Base-by-base conservation (phyloP, 805 yeast species). In the Wickerhamomyces ciferrii region DNA sequence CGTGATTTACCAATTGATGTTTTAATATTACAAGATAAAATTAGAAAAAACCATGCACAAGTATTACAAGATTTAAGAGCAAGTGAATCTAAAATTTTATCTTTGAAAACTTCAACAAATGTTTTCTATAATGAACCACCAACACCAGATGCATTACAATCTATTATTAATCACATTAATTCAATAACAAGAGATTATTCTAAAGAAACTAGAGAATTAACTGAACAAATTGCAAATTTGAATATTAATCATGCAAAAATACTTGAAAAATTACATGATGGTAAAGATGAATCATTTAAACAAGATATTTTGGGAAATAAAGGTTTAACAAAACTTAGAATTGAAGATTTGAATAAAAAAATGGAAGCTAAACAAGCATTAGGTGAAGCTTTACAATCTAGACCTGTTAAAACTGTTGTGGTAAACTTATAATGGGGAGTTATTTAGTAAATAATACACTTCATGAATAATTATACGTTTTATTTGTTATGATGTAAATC, bases 1-100 rank as follows among this genome's bases (percentile, higher is more conserved):
- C 44, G 59, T 20, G 57, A 49, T 8, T 41, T 59, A 17, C 48
- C 60, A 21, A 51, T 52, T 39, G 61, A 58, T 7, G 20, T 49
- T 1, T 39, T 43, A 9, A 3, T 50, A 19, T 15, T 56, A 17
- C 60, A 52, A 43, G 47, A 45, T 8, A 47, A 48, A 18, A 43
- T 58, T 3, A 54, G 62, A 47, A 43, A 47, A 13, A 43, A 50
- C 0, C 44, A 35, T 39, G 17, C 36, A 8, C 39, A 41, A 19
- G 51, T 51, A 11, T 19, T 43, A 2, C 19, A 38, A 5, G 18
- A 42, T 0, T 44, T 58, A 15, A 56, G 59, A 47, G 44, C 36
- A 11, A 55, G 54, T 2, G 59, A 59, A 35, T 44, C 48, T 37
- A 50, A 42, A 18, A 21, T 58, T 2, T 27, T 58, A 14, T 24